Evolutionary conservation across 352 stramenopile species (phyloP), one percentile per base, ranked within the genome.

Genomic region (Thalassiosira livingstoniorum): DNA sequence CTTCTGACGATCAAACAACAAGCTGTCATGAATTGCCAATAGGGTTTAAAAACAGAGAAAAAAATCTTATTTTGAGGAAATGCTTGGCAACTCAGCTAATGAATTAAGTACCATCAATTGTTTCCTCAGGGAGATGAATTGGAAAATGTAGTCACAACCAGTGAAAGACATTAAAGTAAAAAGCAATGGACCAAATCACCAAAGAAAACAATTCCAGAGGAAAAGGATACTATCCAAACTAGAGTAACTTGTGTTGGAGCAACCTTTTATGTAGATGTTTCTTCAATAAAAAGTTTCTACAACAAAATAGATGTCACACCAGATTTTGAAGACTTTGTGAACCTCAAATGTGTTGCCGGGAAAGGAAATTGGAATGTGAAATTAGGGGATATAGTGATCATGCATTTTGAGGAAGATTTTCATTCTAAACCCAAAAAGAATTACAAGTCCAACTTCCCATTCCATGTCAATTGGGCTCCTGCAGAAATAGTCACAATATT

Each of bases 401-500:
- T 92, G 29, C 67, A 85, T 53, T 73, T 87, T 25, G 86, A 91
- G 47, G 11, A 62, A 25, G 31, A 51, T 21, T n/a, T 2, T 15
- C 68, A 77, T 55, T 32, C 43, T 35, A 21, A 23, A n/a, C 13
- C 2, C 25, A 2, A 32, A 2, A 18, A 35, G 34, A 21, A 21
- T 10, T 25, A 31, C 31, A 32, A 37, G 84, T 60, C n/a, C n/a
- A n/a, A n/a, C n/a, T 85, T 81, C 42, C 86, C 84, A 18, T 89
- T 89, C 43, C 57, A 63, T 65, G 72, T 88, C 55, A 29, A 60
- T 18, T 93, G 86, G 81, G 25, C 21, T 66, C 77, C 90, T 31
- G 89, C 74, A 23, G 89, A 95, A 72, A 66, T 95, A 31, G 77
- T 95, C 27, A 78, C 82, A 11, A 94, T 94, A n/a, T 94, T 81